A percentile compares a stretch with the other conserved stretches of the same genome.
Conservation (phyloP, 2,329 filamentous ascomycete genomes). For the Ophiostoma himal-ulmi region DNA sequence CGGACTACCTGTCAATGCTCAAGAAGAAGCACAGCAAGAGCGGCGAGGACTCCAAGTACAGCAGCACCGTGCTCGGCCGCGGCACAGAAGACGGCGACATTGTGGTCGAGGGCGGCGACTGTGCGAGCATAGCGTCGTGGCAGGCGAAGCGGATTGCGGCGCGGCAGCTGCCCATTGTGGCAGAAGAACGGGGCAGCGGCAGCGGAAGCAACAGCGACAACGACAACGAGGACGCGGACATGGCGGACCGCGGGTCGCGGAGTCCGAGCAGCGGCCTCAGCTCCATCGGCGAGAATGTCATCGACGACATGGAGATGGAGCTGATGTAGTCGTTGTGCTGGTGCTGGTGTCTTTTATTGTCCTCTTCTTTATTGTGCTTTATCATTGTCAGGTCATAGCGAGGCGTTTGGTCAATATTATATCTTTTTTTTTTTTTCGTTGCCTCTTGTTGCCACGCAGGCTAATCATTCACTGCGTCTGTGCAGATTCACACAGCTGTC, state of each 20-base stretch:
- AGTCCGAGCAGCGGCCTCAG: slow-evolving; percentile 52
- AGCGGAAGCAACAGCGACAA: neutral
- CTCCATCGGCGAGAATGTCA: slow-evolving; percentile 47
- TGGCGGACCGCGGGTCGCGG: slow-evolving; percentile 35
- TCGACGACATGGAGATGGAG: slow-evolving; percentile 45
- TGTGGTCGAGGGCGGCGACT: slow-evolving; percentile 70
- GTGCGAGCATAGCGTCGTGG: slow-evolving; percentile 64
- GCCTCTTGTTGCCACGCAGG: neutral
- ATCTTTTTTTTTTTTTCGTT: neutral
- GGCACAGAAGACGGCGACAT: slow-evolving; percentile 48
- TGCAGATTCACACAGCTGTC: too few species aligned
- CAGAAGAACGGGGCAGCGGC: neutral
- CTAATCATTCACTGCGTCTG: neutral
- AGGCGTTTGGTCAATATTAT: neutral
- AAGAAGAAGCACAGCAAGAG: slow-evolving; percentile 92
- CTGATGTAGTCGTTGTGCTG: slow-evolving; percentile 12
- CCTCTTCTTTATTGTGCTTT: neutral
- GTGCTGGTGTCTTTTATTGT: neutral
- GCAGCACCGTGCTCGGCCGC: slow-evolving; percentile 76
- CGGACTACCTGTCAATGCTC: slow-evolving; percentile 70
- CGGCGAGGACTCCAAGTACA: slow-evolving; percentile 78
- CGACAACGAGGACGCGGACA: slow-evolving; percentile 12
- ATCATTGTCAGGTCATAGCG: neutral
- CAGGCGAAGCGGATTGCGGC: slow-evolving; percentile 35
- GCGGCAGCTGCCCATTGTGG: slow-evolving; percentile 24